Conservation (phyloP, 768 basidiomycete species). For the Panus rudis region DNA sequence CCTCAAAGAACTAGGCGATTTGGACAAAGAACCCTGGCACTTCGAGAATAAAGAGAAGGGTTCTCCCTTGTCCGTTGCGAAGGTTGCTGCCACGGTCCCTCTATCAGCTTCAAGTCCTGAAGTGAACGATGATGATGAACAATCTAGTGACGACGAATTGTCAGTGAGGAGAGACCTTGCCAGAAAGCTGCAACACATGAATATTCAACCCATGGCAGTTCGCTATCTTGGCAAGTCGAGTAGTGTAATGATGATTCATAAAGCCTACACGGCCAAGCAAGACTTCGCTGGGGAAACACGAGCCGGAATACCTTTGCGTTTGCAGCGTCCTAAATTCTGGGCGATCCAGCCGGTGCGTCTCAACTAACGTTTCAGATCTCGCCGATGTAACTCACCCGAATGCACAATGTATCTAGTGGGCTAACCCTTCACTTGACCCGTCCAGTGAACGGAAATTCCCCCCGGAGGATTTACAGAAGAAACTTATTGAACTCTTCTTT, state of each 20-base stretch:
- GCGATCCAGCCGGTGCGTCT: constrained; percentile 34
- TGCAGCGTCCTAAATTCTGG: constrained; percentile 45
- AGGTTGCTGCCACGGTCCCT: not conserved
- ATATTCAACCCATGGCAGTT: constrained; percentile 19
- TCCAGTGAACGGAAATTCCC: too few relatives aligned
- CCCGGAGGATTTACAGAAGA: constrained; percentile 7
- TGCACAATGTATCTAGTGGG: constrained; percentile 15
- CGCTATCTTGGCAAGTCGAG: constrained; percentile 38
- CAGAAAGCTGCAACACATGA: constrained; percentile 22
- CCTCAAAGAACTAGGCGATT: constrained; percentile 45
- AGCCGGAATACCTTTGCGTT: constrained; percentile 15
- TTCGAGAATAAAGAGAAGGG: not conserved
- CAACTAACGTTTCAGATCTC: not conserved
- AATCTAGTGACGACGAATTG: constrained; percentile 23
- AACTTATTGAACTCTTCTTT: constrained; percentile 42
- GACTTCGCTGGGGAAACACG: constrained; percentile 27
- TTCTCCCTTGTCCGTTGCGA: not conserved
- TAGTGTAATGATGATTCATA: constrained; percentile 34
- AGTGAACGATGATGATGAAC: constrained; percentile 18
- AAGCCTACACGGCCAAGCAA: constrained; percentile 35
- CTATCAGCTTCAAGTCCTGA: constrained; percentile 4
- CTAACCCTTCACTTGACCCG: too few relatives aligned
- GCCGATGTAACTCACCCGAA: not conserved
- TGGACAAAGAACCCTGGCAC: too few relatives aligned
- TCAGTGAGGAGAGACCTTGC: constrained; percentile 21